Percentiles rank a stretch among this genome's conserved stretches.
phyloP scores from a whole-genome alignment of 352 stramenopile genomes.

The Thalassiosira sp. region DNA sequence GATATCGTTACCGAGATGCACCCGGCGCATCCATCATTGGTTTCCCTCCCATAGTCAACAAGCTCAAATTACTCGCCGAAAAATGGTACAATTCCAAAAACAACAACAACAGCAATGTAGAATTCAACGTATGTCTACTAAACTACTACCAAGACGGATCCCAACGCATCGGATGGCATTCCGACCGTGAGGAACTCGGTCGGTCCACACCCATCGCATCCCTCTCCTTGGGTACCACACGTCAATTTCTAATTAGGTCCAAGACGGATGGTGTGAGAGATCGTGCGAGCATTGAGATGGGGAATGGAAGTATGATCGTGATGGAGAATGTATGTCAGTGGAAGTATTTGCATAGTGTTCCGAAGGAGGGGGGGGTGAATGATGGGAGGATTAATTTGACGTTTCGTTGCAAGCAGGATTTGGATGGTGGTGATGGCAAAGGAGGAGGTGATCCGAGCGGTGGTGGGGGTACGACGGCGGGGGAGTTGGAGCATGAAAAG shows the following conservation, averaged over 20 bases:
- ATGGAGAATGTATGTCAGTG: conserved; percentile 75
- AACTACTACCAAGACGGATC: conserved; percentile 73
- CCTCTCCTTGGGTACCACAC: conserved; percentile 57
- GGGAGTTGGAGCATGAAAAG: conserved; percentile 60
- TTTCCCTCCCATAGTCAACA: conserved; percentile 27
- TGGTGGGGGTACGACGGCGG: conserved; percentile 29
- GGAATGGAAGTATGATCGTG: conserved; percentile 52
- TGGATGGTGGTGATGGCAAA: no score
- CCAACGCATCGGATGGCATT: conserved; percentile 73
- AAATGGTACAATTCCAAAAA: conserved; percentile 54
- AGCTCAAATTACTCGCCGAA: conserved; percentile 36
- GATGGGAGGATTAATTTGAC: conserved; percentile 72
- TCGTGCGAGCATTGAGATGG: conserved; percentile 46
- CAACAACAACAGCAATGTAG: conserved; percentile 16
- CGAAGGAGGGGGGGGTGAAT: conserved; percentile 43
- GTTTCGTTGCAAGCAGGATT: conserved; percentile 67
- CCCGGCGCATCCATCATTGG: conserved; percentile 36
- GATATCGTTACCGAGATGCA: conserved; percentile 70
- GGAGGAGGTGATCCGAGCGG: no score
- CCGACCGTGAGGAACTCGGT: conserved; percentile 72
- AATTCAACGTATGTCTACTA: conserved; percentile 76
- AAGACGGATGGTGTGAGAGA: conserved; percentile 57
- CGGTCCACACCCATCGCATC: conserved; percentile 66
- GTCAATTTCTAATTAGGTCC: conserved; percentile 59
- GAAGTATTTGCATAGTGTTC: conserved; percentile 66